Conservation (phyloP, 805 yeast species). For the Clavispora santaluciae region DNA sequence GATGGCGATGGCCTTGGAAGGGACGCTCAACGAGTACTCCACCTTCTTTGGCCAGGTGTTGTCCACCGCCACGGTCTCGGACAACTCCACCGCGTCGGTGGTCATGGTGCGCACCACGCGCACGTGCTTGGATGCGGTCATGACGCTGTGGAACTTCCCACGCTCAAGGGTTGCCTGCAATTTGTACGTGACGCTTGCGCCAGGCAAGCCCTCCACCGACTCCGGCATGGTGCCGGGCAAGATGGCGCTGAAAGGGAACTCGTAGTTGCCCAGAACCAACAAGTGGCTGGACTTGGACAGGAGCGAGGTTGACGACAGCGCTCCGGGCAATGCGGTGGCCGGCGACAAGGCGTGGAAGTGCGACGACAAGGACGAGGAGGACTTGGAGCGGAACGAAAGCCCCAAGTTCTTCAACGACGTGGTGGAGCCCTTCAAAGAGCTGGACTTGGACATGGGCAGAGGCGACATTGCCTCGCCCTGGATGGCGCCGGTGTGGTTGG, state of each 20-base stretch:
- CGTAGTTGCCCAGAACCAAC: conserved; percentile 74
- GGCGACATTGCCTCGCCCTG: not conserved
- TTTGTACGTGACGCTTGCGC: conserved; percentile 68
- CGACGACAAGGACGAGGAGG: conserved; percentile 21
- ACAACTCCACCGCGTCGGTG: conserved; percentile 78
- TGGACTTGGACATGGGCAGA: conserved; percentile 9
- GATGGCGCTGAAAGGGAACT: conserved; percentile 81
- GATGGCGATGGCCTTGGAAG: conserved; percentile 83
- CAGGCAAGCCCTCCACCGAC: conserved; percentile 84
- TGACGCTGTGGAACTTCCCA: conserved; percentile 65
- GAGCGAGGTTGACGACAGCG: conserved; percentile 3
- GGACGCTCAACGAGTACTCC: conserved; percentile 82
- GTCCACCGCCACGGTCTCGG: conserved; percentile 90
- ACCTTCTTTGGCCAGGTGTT: conserved; percentile 94
- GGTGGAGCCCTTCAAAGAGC: conserved; percentile 38
- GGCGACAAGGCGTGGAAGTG: conserved; percentile 21
- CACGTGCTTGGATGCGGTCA: conserved; percentile 64
- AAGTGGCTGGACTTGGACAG: conserved; percentile 24
- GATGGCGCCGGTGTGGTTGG: not conserved
- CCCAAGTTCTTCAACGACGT: conserved; percentile 39
- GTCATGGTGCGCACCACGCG: conserved; percentile 83
- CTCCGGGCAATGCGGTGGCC: conserved; percentile 12
- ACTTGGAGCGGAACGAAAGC: conserved; percentile 29
- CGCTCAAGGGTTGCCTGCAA: conserved; percentile 79
- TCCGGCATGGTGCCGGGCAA: conserved; percentile 84